Base-by-base conservation (phyloP, 805 yeast species). In the Suhomyces sp. region DNA sequence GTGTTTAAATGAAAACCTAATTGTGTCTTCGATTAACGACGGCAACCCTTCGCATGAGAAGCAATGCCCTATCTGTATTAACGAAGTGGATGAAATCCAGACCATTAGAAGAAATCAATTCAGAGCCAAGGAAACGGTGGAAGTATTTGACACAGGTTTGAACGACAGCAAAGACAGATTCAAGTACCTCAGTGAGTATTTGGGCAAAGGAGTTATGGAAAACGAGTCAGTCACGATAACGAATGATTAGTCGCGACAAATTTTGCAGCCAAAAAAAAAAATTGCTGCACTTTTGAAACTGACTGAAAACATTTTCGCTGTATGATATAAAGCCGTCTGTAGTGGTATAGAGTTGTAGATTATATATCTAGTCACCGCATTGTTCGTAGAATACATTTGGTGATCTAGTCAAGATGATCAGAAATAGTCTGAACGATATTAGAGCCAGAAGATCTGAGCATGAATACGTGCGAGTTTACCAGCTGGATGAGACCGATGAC, bases 151-250 rank as follows among this genome's bases (percentile, higher is more conserved):
- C 49, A 73, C 78, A 33, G 77, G 86, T 5, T 67, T 94, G 53
- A 62, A 72, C 23, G 83, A 77, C 41, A 61, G 73, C n/a, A 72
- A 71, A 2, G 89, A 87, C 59, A 80, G 88, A 57, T 86, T 92
- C 67, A 86, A 84, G 62, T 85, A 86, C 3, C 80, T 93, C 49
- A 80, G 87, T 54, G 96, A 90, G 51, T 92, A 86, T 66, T 80
- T 92, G 45, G 96, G 97, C 1, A 81, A 91, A 53, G 99, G 99
- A 1, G 93, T 87, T 0, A 80, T 92, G 83, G 90, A 86, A 47
- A 60, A 64, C 46, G 71, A 69, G 31, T 57, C 62, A 19, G 54
- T 55, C 2, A 55, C 50, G 23, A 33, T 12, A n/a, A 33, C 24
- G 19, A 23, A 22, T 47, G 17, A 24, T 22, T 19, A 5, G 33